phyloP scores from a whole-genome alignment of 1,284 basidiomycete species.

The Cryptococcus amylolentus region DNA sequence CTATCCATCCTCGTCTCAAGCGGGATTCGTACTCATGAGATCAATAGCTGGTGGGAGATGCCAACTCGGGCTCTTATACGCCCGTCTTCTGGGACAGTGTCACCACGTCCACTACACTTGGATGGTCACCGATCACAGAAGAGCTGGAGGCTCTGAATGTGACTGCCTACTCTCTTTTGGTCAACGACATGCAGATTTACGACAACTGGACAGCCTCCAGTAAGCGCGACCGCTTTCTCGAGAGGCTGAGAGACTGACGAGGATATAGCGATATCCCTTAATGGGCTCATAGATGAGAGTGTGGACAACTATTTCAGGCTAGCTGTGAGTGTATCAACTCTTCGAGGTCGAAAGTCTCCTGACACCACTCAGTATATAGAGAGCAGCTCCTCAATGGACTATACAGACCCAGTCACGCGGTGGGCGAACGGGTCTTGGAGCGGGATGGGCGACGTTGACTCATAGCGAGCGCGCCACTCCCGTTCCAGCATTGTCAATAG shows the following conservation, averaged over 20 bases:
- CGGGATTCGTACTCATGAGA: background rate
- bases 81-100: conserved; percentile 13
- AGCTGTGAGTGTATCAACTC: conserved; percentile 26
- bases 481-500: too few species aligned
- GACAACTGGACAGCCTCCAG: conserved; percentile 14
- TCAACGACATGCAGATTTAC: conserved; percentile 30
- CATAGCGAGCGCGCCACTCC: too few species aligned
- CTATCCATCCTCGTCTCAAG: background rate
- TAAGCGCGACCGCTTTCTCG: conserved; percentile 2
- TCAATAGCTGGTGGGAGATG: conserved; percentile 28
- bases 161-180: conserved; percentile 20
- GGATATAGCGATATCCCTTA: conserved; percentile 11
- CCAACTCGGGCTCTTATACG: conserved; percentile 1
- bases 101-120: conserved; percentile 7
- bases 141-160: conserved; percentile 16
- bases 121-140: conserved; percentile 16
- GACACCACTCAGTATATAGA: conserved; percentile 18
- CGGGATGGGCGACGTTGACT: background rate
- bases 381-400: conserved; percentile 31
- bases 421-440: conserved; percentile 11
- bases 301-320: conserved; percentile 34
- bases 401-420: conserved; percentile 20
- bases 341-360: background rate
- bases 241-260: background rate
- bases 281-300: conserved; percentile 1